These are phyloP conservation scores for Bruguiera parviflora DNA, from an alignment of 345 rosid genomes.

Conservation along the genomic window DNA sequence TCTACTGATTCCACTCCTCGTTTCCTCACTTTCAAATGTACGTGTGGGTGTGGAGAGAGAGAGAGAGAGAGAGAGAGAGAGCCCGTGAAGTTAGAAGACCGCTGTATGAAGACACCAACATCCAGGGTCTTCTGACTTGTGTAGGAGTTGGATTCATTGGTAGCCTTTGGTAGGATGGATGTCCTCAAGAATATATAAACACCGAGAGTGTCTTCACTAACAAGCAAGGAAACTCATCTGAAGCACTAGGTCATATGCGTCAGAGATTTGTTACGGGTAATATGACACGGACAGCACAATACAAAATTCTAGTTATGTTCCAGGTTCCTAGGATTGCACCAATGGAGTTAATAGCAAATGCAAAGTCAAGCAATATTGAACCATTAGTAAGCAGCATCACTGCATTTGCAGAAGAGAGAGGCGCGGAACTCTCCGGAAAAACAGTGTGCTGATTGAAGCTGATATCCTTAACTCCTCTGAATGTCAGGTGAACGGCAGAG, in stretches of 20 bases:
- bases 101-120: no score
- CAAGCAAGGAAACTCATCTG: no score
- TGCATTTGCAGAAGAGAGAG: not conserved
- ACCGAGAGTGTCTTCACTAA: no score
- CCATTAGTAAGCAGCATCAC: constrained; percentile 9
- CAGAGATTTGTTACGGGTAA: constrained; percentile 1
- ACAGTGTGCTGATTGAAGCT: constrained; percentile 7
- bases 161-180: no score
- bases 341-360: not conserved
- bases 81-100: no score
- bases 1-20: no score
- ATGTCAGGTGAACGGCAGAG: not conserved
- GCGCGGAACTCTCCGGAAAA: not conserved
- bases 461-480: constrained; percentile 11
- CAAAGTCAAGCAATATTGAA: constrained; percentile 5
- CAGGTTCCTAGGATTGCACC: constrained; percentile 8
- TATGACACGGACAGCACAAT: constrained; percentile 4
- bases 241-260: not conserved
- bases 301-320: not conserved
- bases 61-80: no score
- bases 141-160: no score
- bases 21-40: no score
- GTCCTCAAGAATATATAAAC: no score
- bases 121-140: no score
- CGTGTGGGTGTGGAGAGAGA: no score